Evolutionary conservation across 2,329 filamentous ascomycete species (phyloP).

Genomic region (Calonectria honghensis): DNA sequence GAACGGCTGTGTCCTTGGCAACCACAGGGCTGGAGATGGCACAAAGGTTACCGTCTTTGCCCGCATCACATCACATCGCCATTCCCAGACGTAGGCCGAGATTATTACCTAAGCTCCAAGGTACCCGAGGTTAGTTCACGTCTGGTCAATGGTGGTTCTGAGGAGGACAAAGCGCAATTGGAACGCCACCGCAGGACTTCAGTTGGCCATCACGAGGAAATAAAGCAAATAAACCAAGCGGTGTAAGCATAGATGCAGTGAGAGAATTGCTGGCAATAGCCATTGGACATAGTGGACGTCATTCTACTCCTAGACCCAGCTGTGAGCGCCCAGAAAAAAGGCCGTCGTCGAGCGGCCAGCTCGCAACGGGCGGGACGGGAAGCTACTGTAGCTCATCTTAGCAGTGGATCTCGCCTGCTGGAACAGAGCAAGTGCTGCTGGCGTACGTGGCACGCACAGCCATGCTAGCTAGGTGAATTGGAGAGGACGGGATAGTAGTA

Average conservation of each 20-base stretch:
- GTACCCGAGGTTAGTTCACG: slow-evolving; percentile 6
- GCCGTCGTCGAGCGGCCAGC: not conserved
- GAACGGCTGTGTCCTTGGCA: slow-evolving; percentile 4
- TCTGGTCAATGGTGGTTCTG: not conserved
- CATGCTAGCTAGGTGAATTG: slow-evolving; percentile 24
- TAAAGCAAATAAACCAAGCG: not conserved
- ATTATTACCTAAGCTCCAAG: slow-evolving; percentile 17
- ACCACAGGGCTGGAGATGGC: not conserved
- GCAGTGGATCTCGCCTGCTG: slow-evolving; percentile 33
- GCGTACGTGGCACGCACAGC: slow-evolving; percentile 39
- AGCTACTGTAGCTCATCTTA: slow-evolving; percentile 37
- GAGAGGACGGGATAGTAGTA: slow-evolving; percentile 21
- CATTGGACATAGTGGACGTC: not conserved
- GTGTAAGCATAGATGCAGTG: not conserved
- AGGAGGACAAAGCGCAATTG: slow-evolving; percentile 21
- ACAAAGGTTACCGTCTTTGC: not conserved
- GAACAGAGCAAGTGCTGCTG: slow-evolving; percentile 31
- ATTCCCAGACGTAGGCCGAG: not conserved
- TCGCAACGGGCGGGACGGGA: slow-evolving; percentile 29
- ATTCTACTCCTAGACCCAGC: not conserved
- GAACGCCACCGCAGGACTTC: slow-evolving; percentile 10
- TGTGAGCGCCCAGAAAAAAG: not conserved
- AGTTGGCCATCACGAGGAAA: not conserved
- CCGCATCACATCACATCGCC: too few relatives aligned
- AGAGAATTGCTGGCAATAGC: slow-evolving; percentile 6